Evolutionary conservation across 768 basidiomycete genomes (phyloP), one percentile per base, ranked within the genome.

Genomic region (Pleurotus cornucopiae): DNA sequence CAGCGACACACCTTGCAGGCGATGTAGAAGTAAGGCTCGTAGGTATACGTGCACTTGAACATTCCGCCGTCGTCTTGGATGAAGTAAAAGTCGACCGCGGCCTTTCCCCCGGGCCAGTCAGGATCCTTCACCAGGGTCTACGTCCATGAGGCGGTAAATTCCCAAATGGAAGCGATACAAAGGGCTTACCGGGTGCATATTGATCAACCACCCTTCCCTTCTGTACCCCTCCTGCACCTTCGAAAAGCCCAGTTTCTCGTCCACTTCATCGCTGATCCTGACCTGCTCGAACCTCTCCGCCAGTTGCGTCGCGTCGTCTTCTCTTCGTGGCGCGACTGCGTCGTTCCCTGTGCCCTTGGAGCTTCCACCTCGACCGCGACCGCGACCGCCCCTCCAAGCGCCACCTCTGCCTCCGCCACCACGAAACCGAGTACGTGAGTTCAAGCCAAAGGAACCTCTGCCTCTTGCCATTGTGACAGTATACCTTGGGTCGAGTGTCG

Each of bases 41-140:
- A 96, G 56, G 84, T 81, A 59, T 89, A 78, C 4, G 96, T 98
- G 61, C 84, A 86, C 70, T 98, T 99, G 80, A 99, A 98, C 86
- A 91, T 91, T 21, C 83, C 84, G 4, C 97, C 97, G 58, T 98
- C 94, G 64, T 98, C 95, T 73, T 98, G 87, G 60, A 99, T 93
- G 65, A 99, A 98, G 68, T 96, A 98, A 62, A 85, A 96, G 63
- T 99, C 94, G 11, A 99, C 95, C 5, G 89, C 97, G 2, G 93
- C 87, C 62, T 83, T 85, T 16, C 95, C 97, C 6, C 82, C 82
- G 4, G 91, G 83, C 77, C 86, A 87, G 43, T 91, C 87, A 5
- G 93, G 73, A 64, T 95, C 94, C 69, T 92, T 91, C 13, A 97
- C 71, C 6, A 96, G 72, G 1, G 94, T 97, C 88, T 97, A 61